These are phyloP conservation scores for Populus ilicifolia DNA, from an alignment of 345 rosid genomes.

Conservation along the genomic window DNA sequence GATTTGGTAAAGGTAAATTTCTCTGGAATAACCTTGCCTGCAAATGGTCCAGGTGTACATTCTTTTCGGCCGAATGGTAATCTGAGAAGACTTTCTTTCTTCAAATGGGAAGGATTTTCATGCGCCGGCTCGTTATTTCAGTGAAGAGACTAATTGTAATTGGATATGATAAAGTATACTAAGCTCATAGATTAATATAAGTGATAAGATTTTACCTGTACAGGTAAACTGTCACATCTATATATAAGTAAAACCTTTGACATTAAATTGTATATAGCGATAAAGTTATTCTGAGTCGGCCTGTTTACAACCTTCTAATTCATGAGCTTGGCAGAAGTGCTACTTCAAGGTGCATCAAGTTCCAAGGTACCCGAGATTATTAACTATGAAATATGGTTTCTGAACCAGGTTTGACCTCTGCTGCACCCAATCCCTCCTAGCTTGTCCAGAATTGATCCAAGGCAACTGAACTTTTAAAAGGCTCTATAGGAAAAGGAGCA, in stretches of 20 bases:
- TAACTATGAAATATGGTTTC: background rate
- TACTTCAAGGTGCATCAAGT: background rate
- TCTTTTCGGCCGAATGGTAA: background rate
- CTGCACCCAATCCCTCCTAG: too few relatives aligned
- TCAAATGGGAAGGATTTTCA: background rate
- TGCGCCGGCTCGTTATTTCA: conserved; percentile 12
- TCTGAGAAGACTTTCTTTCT: background rate
- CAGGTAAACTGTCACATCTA: conserved; percentile 6
- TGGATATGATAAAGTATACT: background rate
- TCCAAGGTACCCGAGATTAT: background rate
- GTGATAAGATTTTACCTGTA: background rate
- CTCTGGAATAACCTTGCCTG: conserved; percentile 20
- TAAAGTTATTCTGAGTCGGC: background rate
- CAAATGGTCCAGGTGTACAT: background rate
- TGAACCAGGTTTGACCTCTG: too few relatives aligned
- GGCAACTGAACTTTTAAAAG: too few relatives aligned
- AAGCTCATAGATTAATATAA: too few relatives aligned
- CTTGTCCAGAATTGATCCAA: too few relatives aligned
- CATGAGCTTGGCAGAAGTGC: background rate
- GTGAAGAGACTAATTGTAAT: background rate
- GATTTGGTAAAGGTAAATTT: conserved; percentile 20
- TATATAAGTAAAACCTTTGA: conserved; percentile 4
- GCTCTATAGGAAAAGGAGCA: too few relatives aligned
- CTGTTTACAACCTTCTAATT: background rate
- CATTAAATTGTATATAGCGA: background rate